Percentiles rank a stretch among this genome's conserved stretches.
Conservation (phyloP, 202 grass and related monocot genomes). For the Panicum virgatum region DNA sequence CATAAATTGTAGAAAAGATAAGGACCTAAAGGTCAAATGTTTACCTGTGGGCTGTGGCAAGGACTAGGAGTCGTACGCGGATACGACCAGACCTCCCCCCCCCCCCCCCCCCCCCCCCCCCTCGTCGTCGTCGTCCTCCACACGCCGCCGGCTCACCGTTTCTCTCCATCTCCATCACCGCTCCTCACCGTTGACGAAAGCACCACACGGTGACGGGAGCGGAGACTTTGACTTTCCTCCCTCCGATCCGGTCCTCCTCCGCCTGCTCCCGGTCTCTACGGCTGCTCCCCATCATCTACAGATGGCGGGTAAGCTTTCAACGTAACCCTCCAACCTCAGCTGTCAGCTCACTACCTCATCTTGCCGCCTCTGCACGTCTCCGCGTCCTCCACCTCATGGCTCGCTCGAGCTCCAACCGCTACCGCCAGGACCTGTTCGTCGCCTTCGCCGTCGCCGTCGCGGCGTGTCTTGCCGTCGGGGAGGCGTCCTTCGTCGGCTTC, state of each 20-base stretch:
- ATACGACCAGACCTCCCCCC: too few relatives aligned
- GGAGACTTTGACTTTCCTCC: conserved; percentile 42
- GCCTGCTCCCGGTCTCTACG: background rate
- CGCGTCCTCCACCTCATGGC: conserved; percentile 37
- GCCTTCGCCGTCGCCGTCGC: background rate
- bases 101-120: too few relatives aligned
- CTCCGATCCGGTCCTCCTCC: background rate
- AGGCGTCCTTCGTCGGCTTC: conserved; percentile 49
- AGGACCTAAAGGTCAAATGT: background rate
- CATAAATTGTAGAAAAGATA: background rate
- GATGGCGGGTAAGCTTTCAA: background rate
- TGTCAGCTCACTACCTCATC: conserved; percentile 1
- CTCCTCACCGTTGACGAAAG: conserved; percentile 10
- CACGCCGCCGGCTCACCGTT: background rate
- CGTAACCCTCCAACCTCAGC: conserved; percentile 18
- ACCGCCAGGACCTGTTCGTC: background rate
- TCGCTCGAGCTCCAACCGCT: background rate
- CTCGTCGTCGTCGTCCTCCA: background rate
- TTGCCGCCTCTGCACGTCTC: conserved; percentile 28
- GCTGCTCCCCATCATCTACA: background rate
- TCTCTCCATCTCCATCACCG: background rate
- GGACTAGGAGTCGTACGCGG: background rate
- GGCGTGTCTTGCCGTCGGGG: background rate
- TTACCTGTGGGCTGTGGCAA: background rate
- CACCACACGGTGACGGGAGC: conserved; percentile 1